Evolutionary conservation across 2,329 filamentous ascomycete genomes (phyloP).

Genomic region (Monilinia aucupariae): DNA sequence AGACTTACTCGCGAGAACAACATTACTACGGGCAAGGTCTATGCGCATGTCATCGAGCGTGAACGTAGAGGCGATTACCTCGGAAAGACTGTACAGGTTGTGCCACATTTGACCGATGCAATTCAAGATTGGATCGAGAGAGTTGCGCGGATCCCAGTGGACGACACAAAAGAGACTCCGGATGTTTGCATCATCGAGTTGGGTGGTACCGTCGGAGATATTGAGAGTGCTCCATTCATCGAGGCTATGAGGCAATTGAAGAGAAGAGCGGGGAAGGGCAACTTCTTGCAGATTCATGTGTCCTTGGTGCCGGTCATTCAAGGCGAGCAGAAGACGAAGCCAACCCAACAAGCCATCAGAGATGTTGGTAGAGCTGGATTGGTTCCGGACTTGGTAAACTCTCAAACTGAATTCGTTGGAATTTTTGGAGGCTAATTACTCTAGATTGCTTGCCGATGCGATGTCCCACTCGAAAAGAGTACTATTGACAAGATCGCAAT

Average conservation of each 20-base stretch:
- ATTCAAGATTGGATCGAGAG: slow-evolving; percentile 91
- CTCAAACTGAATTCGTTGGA: neutral
- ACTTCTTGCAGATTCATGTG: slow-evolving; percentile 86
- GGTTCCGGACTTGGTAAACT: slow-evolving; percentile 58
- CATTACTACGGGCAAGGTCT: slow-evolving; percentile 97
- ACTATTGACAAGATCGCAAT: slow-evolving; percentile 84
- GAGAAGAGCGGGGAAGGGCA: slow-evolving; percentile 64
- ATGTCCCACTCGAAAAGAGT: slow-evolving; percentile 62
- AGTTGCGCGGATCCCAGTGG: slow-evolving; percentile 78
- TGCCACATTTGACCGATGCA: slow-evolving; percentile 85
- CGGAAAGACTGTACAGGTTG: slow-evolving; percentile 82
- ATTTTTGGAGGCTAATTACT: slow-evolving; percentile 10
- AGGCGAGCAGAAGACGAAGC: slow-evolving; percentile 90
- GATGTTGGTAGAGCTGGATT: slow-evolving; percentile 43
- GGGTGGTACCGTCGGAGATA: slow-evolving; percentile 70
- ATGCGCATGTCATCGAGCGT: slow-evolving; percentile 77
- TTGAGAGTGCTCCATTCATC: slow-evolving; percentile 82
- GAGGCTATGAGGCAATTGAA: slow-evolving; percentile 78
- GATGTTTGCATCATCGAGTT: slow-evolving; percentile 85
- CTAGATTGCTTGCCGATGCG: slow-evolving; percentile 88
- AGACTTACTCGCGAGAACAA: slow-evolving; percentile 82
- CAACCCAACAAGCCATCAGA: slow-evolving; percentile 85
- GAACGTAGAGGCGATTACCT: slow-evolving; percentile 62
- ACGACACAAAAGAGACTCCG: slow-evolving; percentile 74
- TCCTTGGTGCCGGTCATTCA: slow-evolving; percentile 69